phyloP scores from a whole-genome alignment of 2,329 filamentous ascomycete species.

The Colletotrichum theobromicola region DNA sequence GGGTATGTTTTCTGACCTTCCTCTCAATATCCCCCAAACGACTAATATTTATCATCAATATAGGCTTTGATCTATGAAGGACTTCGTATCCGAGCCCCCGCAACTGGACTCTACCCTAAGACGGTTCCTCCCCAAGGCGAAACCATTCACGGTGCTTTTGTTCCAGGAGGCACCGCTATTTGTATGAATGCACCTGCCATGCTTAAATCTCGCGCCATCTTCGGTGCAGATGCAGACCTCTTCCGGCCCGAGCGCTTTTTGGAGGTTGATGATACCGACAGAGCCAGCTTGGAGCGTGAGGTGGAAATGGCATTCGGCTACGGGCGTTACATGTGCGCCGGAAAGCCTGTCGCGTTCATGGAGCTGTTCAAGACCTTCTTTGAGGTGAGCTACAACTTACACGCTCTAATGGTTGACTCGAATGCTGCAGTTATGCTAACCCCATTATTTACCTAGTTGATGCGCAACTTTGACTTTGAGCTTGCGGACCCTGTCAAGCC shows the following conservation, averaged over 20 bases:
- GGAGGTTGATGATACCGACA: slow-evolving; percentile 33
- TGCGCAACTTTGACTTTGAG: slow-evolving; percentile 9
- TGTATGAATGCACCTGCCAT: slow-evolving; percentile 36
- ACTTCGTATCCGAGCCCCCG: neutral
- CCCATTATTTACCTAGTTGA: neutral
- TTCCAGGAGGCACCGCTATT: slow-evolving; percentile 46
- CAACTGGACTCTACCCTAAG: neutral
- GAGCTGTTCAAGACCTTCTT: slow-evolving; percentile 51
- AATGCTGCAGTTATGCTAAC: neutral
- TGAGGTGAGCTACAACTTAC: neutral
- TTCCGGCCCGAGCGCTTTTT: slow-evolving; percentile 58
- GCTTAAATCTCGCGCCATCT: slow-evolving; percentile 46
- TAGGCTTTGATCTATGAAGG: slow-evolving; percentile 8
- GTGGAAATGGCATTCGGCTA: slow-evolving; percentile 57
- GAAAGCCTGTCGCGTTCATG: slow-evolving; percentile 56
- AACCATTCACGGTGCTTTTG: slow-evolving; percentile 31
- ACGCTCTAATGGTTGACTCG: neutral
- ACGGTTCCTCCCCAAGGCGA: neutral
- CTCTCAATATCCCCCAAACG: neutral
- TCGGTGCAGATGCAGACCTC: slow-evolving; percentile 44
- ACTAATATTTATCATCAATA: neutral
- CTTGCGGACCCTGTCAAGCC: neutral
- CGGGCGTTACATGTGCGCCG: slow-evolving; percentile 52
- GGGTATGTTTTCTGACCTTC: neutral
- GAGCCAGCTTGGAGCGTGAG: slow-evolving; percentile 46